Evolutionary conservation across 106 monocot genomes (phyloP), one percentile per base, ranked within the genome.

Genomic region (Acorus calamus): DNA sequence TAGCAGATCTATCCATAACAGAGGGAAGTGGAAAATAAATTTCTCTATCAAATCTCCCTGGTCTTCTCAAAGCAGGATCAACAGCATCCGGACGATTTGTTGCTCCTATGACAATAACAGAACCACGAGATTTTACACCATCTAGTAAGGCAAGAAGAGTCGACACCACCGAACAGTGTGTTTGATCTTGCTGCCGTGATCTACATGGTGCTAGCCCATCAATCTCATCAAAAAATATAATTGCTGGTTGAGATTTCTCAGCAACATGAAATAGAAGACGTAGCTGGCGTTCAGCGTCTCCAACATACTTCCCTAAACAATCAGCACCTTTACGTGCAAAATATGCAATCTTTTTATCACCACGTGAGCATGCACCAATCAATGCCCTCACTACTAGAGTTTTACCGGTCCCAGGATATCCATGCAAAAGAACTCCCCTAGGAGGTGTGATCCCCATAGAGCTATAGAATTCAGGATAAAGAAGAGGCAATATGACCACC

Each of bases 261-360:
- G 94, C 94, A 57, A 83, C 89, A 71, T 94, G 94, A 67, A 94
- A 94, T 57, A 94, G 94, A 75, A 94, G 84, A 67, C 94, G 77
- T 71, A 94, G 68, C 60, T 94, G 94, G 14, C 94, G 78, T 66
- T 89, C 94, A 11, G 94, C 89, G 78, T 94, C 94, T 68, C 94
- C 94, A 73, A 94, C 94, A 66, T 94, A 94, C 66, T 94, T 94
- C 46, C 94, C 94, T 49, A 94, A 73, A 78, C 94, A 94, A 77
- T 94, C 94, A 67, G 94, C 94, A 67, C 94, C 94, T 82, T 94
- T 94, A 48, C 94, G 84, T 42, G 89, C 83, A 86, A 94, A 94
- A 70, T 94, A 94, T 42, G 94, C 89, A 67, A 94, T 89, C 46
- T 67, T 55, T 71, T 75, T 86, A 63, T 84, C 78, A 57, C 86